Base-by-base conservation (phyloP, 805 yeast genomes). In the Ogataea populi-albae region DNA sequence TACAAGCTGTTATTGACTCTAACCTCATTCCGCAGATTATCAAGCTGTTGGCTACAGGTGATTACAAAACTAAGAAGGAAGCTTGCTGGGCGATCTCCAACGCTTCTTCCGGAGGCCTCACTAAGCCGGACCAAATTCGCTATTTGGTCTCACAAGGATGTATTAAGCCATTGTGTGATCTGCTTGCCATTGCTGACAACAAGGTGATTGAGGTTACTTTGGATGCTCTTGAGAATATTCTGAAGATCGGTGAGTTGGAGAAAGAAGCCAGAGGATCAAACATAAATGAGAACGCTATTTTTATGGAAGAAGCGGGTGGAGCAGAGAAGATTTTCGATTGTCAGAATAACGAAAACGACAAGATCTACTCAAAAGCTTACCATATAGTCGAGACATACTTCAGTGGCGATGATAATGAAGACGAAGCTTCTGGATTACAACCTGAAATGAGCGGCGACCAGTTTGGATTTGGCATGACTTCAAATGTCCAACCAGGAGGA, bases 31-130 rank as follows among this genome's bases (percentile, higher is more conserved):
- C 98, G 26, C 95, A 89, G 40, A 80, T 93, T 51, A 81, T 88
- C 59, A 66, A 81, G 46, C 73, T 93, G 61, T 75, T 78, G 54
- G 67, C 74, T 26, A 73, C 77, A 38, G 96, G 93, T 43, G 98
- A 91, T 57, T 89, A 88, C 71, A 89, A 88, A 71, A 91, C 98
- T 23, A 86, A 86, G 62, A 93, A 91, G 65, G 98, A 93, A 69
- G 98, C 98, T 3, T 91, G 98, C 72, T 93, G 98, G 98, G 98
- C 98, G 23, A 84, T 93, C 49, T 88, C 97, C 19, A 93, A 93
- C 61, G 98, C 98, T 24, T 86, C 96, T 12, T 85, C 96, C 7
- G 98, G 98, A 52, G 98, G 97, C 16, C 72, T 88, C 52, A 70
- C 81, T 27, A 83, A 79, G 61, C 98, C 98, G 6, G 96, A 87